Evolutionary conservation across 1,139 yeast genomes (phyloP), one percentile per base, ranked within the genome.

Genomic region (Suhomyces wounanorum): DNA sequence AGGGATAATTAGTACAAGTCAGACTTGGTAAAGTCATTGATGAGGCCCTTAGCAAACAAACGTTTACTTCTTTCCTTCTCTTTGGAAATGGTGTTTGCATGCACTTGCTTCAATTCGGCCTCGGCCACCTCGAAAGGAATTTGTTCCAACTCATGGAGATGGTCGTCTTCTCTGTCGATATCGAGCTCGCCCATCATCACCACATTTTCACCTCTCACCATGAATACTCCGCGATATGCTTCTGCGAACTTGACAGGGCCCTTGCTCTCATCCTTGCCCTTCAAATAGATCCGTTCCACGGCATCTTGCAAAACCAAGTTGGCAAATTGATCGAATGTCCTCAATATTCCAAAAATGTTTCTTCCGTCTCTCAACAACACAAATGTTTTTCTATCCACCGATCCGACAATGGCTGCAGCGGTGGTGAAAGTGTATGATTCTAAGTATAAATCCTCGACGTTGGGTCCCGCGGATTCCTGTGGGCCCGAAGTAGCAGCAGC

Each of bases 241-340:
- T 94, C 97, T 7, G 89, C 96, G 65, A 84, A 94, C 58, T 72
- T 73, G 59, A 59, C 77, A 61, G 61, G 78, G 70, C 54, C 57
- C 28, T 50, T 55, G 39, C 55, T 46, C 3, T 60, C 65, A 44
- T 61, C 69, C 30, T 59, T 61, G 18, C 63, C 65, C 38, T 63
- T 64, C 56, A 86, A 72, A 68, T 88, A 91, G 61, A 94, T 83
- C 67, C 97, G 82, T 67, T 95, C 98, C 45, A 85, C 75, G 14
- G 97, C 85, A 65, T 92, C 96, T 69, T 95, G 98, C 56, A 94
- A 76, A 40, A 94, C 96, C 64, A 94, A 77, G 69, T 94, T 94
- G 55, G 97, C 91, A 69, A 87, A 94, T 68, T 94, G 98, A 71
- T 94, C 99, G 69, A 94, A 94, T 1, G 98, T 91, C 69, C 99